Conservation (phyloP, 225 moss, liverwort and hornwort species). For the Pleurozium schreberi region DNA sequence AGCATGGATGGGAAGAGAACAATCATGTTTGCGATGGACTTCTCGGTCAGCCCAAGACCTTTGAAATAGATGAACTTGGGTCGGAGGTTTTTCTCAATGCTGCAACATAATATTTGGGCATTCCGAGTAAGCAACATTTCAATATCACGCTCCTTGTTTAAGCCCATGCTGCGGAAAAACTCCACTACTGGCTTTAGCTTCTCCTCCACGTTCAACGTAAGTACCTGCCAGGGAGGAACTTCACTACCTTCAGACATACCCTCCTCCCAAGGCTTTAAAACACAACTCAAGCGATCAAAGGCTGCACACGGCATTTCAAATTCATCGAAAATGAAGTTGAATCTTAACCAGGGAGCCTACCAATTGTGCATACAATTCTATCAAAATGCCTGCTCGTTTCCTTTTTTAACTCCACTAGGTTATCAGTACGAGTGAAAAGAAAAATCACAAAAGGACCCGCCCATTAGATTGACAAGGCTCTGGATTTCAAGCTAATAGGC, state of each 20-base stretch:
- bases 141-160: slow-evolving; percentile 65
- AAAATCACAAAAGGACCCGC: neutral
- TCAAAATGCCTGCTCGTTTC: neutral
- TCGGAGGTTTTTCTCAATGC: slow-evolving; percentile 69
- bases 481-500: neutral
- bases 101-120: slow-evolving; percentile 76
- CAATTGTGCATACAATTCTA: neutral
- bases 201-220: slow-evolving; percentile 67
- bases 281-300: neutral
- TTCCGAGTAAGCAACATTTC: slow-evolving; percentile 58
- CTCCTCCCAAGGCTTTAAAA: neutral
- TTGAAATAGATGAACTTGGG: slow-evolving; percentile 61
- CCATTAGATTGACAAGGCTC: neutral
- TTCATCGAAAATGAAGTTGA: neutral
- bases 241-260: neutral
- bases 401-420: neutral
- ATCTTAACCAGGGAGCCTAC: neutral
- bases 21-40: slow-evolving; percentile 62
- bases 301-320: neutral
- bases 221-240: slow-evolving; percentile 37
- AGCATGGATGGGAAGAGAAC: slow-evolving; percentile 83
- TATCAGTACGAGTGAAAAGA: neutral
- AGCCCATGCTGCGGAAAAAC: slow-evolving; percentile 67
- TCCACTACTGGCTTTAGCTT: slow-evolving; percentile 70
- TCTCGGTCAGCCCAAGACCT: slow-evolving; percentile 36